These are phyloP conservation scores for Saksenaea vasiformis DNA, from an alignment of 371 early-diverging fungal species.

Conservation along the genomic window DNA sequence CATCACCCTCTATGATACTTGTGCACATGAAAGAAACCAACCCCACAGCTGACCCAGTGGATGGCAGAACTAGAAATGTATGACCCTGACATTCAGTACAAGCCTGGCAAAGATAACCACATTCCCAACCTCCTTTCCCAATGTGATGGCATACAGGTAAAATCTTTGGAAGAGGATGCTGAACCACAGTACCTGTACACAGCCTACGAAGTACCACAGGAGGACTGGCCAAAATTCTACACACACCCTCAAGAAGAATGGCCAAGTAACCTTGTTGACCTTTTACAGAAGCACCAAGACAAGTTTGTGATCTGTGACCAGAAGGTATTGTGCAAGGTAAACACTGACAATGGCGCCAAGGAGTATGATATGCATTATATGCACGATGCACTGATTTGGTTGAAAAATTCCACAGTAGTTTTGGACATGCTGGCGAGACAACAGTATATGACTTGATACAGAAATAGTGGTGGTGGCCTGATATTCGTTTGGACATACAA, in stretches of 20 bases:
- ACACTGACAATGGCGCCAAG: background rate
- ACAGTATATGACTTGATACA: constrained; percentile 18
- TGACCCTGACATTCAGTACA: constrained; percentile 24
- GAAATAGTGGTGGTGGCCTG: constrained; percentile 33
- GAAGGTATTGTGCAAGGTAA: background rate
- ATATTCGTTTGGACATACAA: constrained; percentile 14
- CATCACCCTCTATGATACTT: constrained; percentile 37
- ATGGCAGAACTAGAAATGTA: constrained; percentile 16
- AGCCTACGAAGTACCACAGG: background rate
- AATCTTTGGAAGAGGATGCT: background rate
- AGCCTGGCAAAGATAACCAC: too few species aligned
- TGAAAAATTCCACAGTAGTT: constrained; percentile 13
- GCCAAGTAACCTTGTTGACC: background rate
- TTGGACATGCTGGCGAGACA: constrained; percentile 18
- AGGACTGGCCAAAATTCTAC: constrained; percentile 11
- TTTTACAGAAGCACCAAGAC: background rate
- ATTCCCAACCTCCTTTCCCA: too few species aligned
- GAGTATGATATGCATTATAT: background rate
- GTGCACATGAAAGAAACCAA: constrained; percentile 9
- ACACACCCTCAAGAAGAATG: background rate
- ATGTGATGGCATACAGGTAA: background rate
- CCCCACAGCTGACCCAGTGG: constrained; percentile 13
- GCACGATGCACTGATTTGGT: constrained; percentile 15
- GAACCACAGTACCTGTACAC: constrained; percentile 14
- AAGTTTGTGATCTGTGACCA: background rate